Evolutionary conservation across 345 rosid species (phyloP), one percentile per base, ranked within the genome.

Genomic region (Populus ilicifolia): DNA sequence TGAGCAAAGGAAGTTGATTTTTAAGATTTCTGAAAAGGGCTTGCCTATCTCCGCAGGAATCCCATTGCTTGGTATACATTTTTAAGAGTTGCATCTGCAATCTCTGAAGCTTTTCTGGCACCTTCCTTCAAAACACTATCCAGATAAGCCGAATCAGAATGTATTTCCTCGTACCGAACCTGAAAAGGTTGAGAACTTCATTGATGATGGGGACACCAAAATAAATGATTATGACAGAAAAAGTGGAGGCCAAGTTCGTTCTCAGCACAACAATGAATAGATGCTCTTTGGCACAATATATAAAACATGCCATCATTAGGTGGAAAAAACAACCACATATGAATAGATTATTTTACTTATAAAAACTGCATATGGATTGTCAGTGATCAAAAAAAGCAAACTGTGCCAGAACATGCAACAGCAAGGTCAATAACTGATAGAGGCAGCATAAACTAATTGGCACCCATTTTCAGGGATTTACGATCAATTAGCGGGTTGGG

Each of bases 31-130:
- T 16, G 54, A 10, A 21, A 29, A 43, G 1, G 63, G 18, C 78
- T 73, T 38, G 25, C 73, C 85, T 81, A 87, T 79, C 84, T 86
- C 75, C 74, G 85, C 78, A 86, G 79, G 78, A 91, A 90, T 78
- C 98, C 94, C 97, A 92, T 94, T 29, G 97, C 96, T 75, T 92
- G 96, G 77, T 81, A 77, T 70, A 92, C 82, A 77, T 92, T 86
- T 69, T 70, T 82, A 79, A 93, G 80, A 68, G 93, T 94, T 56
- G 73, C 82, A 82, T 87, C 92, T 0, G 91, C 94, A 82, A 88
- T 83, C 71, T 92, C 89, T 27, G 87, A 59, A 69, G 97, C 94
- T 83, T 80, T 89, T 30, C 67, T 71, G 4, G 90, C 94, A 30
- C 97, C 97, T 78, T 91, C 90, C 12, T 84, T 80, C 79, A 94